Conservation (phyloP, 441 rosid genomes). For the Kokia cookei region DNA sequence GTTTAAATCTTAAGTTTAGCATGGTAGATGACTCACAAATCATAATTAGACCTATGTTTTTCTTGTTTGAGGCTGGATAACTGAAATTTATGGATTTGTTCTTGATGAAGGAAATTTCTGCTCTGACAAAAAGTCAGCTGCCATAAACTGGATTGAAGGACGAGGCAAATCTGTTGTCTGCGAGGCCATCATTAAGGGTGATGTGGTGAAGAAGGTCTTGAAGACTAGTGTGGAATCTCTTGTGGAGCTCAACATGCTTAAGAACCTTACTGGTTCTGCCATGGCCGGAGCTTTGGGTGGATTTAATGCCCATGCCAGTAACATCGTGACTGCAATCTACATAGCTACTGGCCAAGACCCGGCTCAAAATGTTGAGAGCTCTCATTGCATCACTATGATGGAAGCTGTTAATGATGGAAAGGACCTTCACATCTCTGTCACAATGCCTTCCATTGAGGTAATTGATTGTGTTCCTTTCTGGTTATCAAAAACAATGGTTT, state of each 20-base stretch:
- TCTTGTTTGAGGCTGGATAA: neutral
- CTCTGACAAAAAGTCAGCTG: slow-evolving; percentile 41
- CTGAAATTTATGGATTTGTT: neutral
- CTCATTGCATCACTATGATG: slow-evolving; percentile 48
- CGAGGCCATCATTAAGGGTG: slow-evolving; percentile 38
- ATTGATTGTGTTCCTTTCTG: neutral
- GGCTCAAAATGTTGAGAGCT: slow-evolving; percentile 42
- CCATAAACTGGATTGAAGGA: slow-evolving; percentile 46
- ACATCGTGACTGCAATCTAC: slow-evolving; percentile 29
- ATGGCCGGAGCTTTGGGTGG: slow-evolving; percentile 51
- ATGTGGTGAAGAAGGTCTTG: slow-evolving; percentile 33
- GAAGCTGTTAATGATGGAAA: slow-evolving; percentile 33
- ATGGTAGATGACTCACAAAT: too few species aligned
- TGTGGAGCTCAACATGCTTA: slow-evolving; percentile 47
- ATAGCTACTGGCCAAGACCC: slow-evolving; percentile 50
- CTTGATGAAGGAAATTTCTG: slow-evolving; percentile 31
- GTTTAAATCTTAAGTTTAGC: too few species aligned
- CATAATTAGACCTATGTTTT: too few species aligned
- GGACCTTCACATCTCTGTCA: slow-evolving; percentile 44
- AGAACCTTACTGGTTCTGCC: slow-evolving; percentile 43
- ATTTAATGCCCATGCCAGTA: slow-evolving; percentile 47
- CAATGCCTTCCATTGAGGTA: slow-evolving; percentile 48
- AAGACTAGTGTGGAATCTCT: slow-evolving; percentile 35
- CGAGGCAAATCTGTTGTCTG: slow-evolving; percentile 45
- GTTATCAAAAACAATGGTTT: neutral